Conservation (phyloP, 139 green algal genomes). For the Chlamydomonas eustigma region DNA sequence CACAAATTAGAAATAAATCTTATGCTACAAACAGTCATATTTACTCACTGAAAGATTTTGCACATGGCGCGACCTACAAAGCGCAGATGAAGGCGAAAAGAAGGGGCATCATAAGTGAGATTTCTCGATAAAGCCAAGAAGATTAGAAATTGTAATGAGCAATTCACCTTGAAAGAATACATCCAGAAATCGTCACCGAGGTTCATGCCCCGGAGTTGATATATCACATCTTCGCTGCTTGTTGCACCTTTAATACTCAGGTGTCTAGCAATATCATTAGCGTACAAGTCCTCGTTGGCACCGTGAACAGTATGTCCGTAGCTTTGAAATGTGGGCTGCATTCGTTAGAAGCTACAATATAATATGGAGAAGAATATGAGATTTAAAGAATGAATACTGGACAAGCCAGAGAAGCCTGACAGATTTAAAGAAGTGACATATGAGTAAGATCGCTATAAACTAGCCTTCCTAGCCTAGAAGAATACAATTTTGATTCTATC, state of each 20-base stretch:
- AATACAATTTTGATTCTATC: no score
- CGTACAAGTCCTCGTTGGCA: background rate
- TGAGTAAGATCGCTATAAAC: no score
- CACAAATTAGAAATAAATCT: background rate
- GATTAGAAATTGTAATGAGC: background rate
- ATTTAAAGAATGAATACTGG: no score
- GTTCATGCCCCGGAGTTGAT: background rate
- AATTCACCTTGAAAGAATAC: conserved; percentile 3
- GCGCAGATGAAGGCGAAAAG: background rate
- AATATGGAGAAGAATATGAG: no score
- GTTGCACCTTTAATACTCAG: background rate
- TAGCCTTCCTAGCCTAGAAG: no score
- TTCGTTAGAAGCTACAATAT: no score
- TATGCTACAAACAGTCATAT: background rate
- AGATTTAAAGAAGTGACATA: no score
- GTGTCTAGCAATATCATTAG: background rate
- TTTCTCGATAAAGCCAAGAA: no score
- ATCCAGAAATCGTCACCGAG: conserved; percentile 11
- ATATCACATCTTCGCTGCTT: background rate
- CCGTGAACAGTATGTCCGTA: no score
- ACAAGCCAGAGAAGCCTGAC: no score
- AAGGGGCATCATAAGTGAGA: no score
- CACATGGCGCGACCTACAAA: conserved; percentile 32
- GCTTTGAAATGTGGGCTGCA: no score
- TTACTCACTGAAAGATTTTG: conserved; percentile 25